Conservation (phyloP, 805 yeast genomes). For the Lachancea lanzarotensis region DNA sequence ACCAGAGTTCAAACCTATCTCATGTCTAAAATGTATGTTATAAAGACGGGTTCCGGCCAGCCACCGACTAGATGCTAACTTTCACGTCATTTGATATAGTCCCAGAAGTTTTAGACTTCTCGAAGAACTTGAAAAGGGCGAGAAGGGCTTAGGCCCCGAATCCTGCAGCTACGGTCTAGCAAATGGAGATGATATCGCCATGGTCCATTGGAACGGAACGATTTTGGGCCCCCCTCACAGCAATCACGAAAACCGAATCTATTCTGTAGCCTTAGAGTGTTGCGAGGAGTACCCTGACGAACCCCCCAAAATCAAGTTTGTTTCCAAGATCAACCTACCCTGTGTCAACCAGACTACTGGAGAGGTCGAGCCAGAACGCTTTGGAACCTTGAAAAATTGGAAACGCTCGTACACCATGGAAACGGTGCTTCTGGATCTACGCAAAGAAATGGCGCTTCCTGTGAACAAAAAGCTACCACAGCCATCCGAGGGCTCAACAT, state of each 20-base stretch:
- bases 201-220: slow-evolving; percentile 98
- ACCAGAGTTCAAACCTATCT: not conserved
- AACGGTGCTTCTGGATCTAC: slow-evolving; percentile 77
- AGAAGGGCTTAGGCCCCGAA: slow-evolving; percentile 94
- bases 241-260: slow-evolving; percentile 87
- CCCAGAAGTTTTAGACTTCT: slow-evolving; percentile 93
- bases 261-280: slow-evolving; percentile 73
- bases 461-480: slow-evolving; percentile 79
- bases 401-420: slow-evolving; percentile 89
- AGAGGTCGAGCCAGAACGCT: slow-evolving; percentile 43
- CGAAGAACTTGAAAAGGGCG: slow-evolving; percentile 97
- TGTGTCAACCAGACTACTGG: slow-evolving; percentile 72
- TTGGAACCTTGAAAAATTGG: slow-evolving; percentile 77
- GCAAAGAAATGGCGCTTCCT: slow-evolving; percentile 84
- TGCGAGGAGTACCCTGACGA: slow-evolving; percentile 79
- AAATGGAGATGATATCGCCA: slow-evolving; percentile 82
- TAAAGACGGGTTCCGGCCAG: no score
- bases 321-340: slow-evolving; percentile 82
- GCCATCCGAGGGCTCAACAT: slow-evolving; percentile 84
- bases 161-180: slow-evolving; percentile 92
- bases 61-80: not conserved
- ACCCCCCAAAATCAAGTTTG: slow-evolving; percentile 79
- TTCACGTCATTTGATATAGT: slow-evolving; percentile 9
- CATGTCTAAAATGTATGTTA: slow-evolving; percentile 8
- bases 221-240: slow-evolving; percentile 95